Percentiles rank a stretch among this genome's conserved stretches.
Conservation (phyloP, 192 early-diverging fungal species). For the Phycomyces nitens region DNA sequence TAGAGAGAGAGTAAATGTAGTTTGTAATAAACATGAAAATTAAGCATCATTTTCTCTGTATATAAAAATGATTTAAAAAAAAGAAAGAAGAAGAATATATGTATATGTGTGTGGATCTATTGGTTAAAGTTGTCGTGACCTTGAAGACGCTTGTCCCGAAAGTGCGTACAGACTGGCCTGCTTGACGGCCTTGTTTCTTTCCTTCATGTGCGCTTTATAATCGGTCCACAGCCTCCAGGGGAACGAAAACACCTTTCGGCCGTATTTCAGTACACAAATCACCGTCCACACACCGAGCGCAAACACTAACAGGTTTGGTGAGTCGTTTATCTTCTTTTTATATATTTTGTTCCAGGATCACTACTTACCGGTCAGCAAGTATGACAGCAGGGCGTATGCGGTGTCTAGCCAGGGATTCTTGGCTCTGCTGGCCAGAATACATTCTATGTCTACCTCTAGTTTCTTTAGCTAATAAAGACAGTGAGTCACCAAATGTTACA, state of each 20-base stretch:
- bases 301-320: slow-evolving; percentile 13
- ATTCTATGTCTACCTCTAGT: slow-evolving; percentile 33
- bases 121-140: no score
- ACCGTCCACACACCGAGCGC: slow-evolving; percentile 23
- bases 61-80: no score
- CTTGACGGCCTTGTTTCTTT: slow-evolving; percentile 3
- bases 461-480: slow-evolving; percentile 37
- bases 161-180: no score
- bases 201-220: slow-evolving; percentile 8
- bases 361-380: slow-evolving; percentile 29
- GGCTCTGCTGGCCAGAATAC: slow-evolving; percentile 32
- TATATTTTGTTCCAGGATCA: no score
- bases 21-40: no score
- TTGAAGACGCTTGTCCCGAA: no score
- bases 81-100: no score
- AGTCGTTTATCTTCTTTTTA: no score
- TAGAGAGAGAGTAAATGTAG: not conserved
- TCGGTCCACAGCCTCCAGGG: slow-evolving; percentile 7
- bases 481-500: not conserved
- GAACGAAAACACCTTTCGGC: slow-evolving; percentile 10
- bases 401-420: slow-evolving; percentile 36
- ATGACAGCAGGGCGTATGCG: slow-evolving; percentile 28
- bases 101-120: no score
- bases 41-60: no score
- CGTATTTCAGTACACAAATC: slow-evolving; percentile 16